Evolutionary conservation across 352 stramenopile species (phyloP).

Genomic region (Hyaloperonospora arabidopsidis): DNA sequence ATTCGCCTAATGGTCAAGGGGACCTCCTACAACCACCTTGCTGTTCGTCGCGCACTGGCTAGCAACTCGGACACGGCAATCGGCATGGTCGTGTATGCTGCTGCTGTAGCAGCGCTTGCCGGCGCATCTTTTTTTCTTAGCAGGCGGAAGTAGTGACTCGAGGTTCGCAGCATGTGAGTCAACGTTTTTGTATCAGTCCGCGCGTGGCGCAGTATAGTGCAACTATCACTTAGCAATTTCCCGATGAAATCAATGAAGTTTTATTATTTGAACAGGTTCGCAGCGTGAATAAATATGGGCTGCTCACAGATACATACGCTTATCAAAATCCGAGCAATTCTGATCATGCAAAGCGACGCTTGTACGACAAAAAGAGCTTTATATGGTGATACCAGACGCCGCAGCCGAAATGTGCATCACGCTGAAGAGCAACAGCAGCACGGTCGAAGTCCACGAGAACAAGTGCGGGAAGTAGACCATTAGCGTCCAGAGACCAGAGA

Average conservation of each 20-base stretch:
- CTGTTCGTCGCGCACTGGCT: constrained; percentile 33
- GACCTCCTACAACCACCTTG: constrained; percentile 42
- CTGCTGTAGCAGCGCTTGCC: constrained; percentile 63
- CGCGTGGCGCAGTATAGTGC: background rate
- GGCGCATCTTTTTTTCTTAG: constrained; percentile 75
- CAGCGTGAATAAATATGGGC: constrained; percentile 29
- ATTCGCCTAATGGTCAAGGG: constrained; percentile 67
- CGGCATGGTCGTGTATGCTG: constrained; percentile 75
- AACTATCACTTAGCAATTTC: background rate
- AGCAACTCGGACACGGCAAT: constrained; percentile 45
- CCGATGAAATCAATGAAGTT: constrained; percentile 19
- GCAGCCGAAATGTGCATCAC: constrained; percentile 49
- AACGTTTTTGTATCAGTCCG: constrained; percentile 3
- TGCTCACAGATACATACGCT: background rate
- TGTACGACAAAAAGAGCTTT: constrained; percentile 3
- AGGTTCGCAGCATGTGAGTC: background rate
- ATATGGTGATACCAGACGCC: constrained; percentile 43
- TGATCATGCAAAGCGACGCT: background rate
- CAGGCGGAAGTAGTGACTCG: constrained; percentile 36
- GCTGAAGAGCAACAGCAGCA: constrained; percentile 60
- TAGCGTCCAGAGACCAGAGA: constrained; percentile 74
- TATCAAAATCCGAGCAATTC: background rate
- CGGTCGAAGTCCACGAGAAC: constrained; percentile 66
- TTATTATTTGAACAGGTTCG: constrained; percentile 24
- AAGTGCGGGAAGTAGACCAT: constrained; percentile 74